Evolutionary conservation across 768 basidiomycete species (phyloP).

Genomic region (Tricholoma sp.): DNA sequence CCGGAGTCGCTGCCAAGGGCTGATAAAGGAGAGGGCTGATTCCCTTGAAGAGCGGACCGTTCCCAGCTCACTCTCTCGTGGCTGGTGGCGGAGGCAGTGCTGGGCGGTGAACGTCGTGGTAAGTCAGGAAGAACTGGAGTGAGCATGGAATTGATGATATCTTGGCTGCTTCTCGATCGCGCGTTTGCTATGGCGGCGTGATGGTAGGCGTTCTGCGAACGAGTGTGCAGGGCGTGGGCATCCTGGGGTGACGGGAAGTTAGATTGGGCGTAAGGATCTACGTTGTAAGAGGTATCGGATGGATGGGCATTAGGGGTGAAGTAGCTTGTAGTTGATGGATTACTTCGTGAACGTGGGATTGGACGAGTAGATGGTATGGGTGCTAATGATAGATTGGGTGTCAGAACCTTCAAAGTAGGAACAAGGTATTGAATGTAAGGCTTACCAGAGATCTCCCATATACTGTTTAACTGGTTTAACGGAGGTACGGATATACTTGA

Average conservation of each 20-base stretch:
- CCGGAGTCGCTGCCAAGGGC: constrained; percentile 7
- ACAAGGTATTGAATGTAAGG: neutral
- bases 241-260: constrained; percentile 5
- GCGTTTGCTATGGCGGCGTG: neutral
- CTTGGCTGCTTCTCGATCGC: constrained; percentile 9
- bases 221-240: constrained; percentile 1
- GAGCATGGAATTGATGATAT: constrained; percentile 10
- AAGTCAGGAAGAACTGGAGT: constrained; percentile 8
- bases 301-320: neutral
- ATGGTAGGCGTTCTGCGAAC: constrained; percentile 8
- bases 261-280: constrained; percentile 2
- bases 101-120: neutral
- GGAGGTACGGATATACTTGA: neutral
- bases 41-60: constrained; percentile 2
- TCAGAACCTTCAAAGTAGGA: neutral
- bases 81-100: neutral
- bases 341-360: constrained; percentile 7
- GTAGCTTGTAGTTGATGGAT: neutral
- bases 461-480: neutral
- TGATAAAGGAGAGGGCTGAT: constrained; percentile 1
- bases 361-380: neutral
- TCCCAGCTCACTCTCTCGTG: constrained; percentile 10
- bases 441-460: constrained; percentile 1
- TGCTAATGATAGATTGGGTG: neutral
- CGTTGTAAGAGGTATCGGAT: constrained; percentile 2